Evolutionary conservation across 108 stramenopile genomes (phyloP).

Genomic region (Nitzschia sp.): DNA sequence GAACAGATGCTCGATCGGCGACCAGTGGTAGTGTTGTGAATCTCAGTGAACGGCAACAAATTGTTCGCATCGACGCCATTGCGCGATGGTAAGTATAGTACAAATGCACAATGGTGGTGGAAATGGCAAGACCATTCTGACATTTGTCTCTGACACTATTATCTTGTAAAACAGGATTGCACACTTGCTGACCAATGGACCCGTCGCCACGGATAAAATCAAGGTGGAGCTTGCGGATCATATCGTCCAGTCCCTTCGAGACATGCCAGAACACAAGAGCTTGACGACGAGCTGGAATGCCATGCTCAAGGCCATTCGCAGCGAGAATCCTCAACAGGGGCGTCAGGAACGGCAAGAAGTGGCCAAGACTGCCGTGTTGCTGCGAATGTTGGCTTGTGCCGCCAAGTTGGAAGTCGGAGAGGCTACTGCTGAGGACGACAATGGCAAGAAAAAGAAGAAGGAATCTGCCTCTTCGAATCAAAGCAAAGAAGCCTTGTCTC

Average conservation of each 20-base stretch:
- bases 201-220: constrained; percentile 68
- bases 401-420: constrained; percentile 62
- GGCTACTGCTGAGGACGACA: background rate
- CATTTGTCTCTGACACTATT: background rate
- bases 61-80: constrained; percentile 32
- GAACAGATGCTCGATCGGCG: constrained; percentile 32
- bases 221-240: constrained; percentile 62
- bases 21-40: background rate
- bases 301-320: constrained; percentile 72
- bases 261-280: constrained; percentile 65
- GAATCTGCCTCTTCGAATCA: constrained; percentile 4
- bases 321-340: constrained; percentile 45
- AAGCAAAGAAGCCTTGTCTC: constrained; percentile 43
- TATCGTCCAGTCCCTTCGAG: constrained; percentile 72
- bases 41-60: constrained; percentile 44
- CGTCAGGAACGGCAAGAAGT: constrained; percentile 44
- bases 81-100: constrained; percentile 32
- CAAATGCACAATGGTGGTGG: background rate
- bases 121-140: background rate
- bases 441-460: constrained; percentile 10
- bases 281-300: constrained; percentile 76
- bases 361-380: constrained; percentile 73
- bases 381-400: constrained; percentile 70
- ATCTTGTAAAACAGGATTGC: constrained; percentile 44
- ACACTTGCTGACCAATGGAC: constrained; percentile 59